Conservation (phyloP, 2,329 filamentous ascomycete species). For the Penicillium sumatraense region DNA sequence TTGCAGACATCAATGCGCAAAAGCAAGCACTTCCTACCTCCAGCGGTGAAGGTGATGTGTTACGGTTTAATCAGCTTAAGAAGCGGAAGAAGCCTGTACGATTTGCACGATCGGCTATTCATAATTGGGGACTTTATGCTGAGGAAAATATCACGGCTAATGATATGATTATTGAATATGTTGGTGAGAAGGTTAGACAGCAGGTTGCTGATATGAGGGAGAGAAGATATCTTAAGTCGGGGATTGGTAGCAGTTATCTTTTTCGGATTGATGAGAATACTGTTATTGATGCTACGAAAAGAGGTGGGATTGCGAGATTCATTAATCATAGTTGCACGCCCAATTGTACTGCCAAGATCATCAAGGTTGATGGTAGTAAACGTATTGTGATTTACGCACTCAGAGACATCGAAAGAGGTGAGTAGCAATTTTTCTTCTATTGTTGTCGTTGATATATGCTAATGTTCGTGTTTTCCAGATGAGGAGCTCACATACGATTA, state of each 20-base stretch:
- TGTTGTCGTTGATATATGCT: background rate
- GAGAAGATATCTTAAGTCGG: constrained; percentile 88
- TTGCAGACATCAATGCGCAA: constrained; percentile 93
- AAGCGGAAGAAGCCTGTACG: constrained; percentile 99
- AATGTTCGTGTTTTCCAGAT: constrained; percentile 59
- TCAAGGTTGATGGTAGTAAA: constrained; percentile 97
- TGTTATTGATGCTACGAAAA: constrained; percentile 97
- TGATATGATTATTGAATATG: constrained; percentile 99
- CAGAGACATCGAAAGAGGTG: constrained; percentile 92
- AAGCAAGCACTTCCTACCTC: constrained; percentile 74
- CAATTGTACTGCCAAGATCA: constrained; percentile 99
- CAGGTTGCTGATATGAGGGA: constrained; percentile 97
- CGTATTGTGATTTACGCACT: constrained; percentile 98
- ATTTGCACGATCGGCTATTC: constrained; percentile 95
- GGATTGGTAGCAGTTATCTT: constrained; percentile 94
- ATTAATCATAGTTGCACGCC: constrained; percentile 98
- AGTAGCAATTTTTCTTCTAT: constrained; percentile 46
- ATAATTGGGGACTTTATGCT: constrained; percentile 97
- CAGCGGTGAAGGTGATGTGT: constrained; percentile 80
- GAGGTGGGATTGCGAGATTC: constrained; percentile 95
- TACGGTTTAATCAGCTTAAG: constrained; percentile 98
- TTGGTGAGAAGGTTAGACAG: constrained; percentile 95
- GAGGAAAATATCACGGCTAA: constrained; percentile 97
- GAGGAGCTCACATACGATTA: constrained; percentile 99
- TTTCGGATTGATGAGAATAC: constrained; percentile 98